Conservation (phyloP, 2,329 filamentous ascomycete species). For the Epichloe typhina region DNA sequence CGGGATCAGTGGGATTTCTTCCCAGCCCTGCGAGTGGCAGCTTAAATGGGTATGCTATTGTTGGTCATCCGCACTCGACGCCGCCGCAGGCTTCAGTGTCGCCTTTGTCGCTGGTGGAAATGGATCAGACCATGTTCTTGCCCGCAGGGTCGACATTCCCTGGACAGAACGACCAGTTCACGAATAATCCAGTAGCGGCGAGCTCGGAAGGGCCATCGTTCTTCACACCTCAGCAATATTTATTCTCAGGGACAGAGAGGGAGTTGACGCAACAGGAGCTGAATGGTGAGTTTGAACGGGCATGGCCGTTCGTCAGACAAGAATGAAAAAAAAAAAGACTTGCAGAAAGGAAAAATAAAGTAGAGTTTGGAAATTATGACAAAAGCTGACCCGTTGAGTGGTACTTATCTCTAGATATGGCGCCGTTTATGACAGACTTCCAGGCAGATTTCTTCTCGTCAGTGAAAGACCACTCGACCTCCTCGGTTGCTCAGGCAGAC, state of each 20-base stretch:
- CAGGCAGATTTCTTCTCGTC: slow-evolving; percentile 17
- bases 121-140: slow-evolving; percentile 23
- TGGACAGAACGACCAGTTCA: slow-evolving; percentile 16
- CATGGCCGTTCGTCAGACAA: not conserved
- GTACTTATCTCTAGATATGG: slow-evolving; percentile 13
- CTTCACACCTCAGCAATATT: slow-evolving; percentile 25
- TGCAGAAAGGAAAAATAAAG: too few relatives aligned
- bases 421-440: slow-evolving; percentile 20
- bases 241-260: slow-evolving; percentile 22
- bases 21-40: slow-evolving; percentile 39
- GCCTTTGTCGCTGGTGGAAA: slow-evolving; percentile 27
- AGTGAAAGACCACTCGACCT: slow-evolving; percentile 11
- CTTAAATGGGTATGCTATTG: slow-evolving; percentile 35
- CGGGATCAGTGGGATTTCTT: slow-evolving; percentile 30
- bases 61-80: slow-evolving; percentile 20
- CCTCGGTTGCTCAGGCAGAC: slow-evolving; percentile 3
- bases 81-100: slow-evolving; percentile 23
- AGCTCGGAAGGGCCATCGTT: slow-evolving; percentile 7
- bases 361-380: not conserved
- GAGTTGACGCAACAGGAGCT: slow-evolving; percentile 16
- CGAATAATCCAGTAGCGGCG: slow-evolving; percentile 13
- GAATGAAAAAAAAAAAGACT: not conserved
- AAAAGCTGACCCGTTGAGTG: not conserved
- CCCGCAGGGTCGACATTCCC: slow-evolving; percentile 20
- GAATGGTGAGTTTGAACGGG: slow-evolving; percentile 14